phyloP scores from a whole-genome alignment of 2,329 filamentous ascomycete genomes.

The Xylaria sp. region DNA sequence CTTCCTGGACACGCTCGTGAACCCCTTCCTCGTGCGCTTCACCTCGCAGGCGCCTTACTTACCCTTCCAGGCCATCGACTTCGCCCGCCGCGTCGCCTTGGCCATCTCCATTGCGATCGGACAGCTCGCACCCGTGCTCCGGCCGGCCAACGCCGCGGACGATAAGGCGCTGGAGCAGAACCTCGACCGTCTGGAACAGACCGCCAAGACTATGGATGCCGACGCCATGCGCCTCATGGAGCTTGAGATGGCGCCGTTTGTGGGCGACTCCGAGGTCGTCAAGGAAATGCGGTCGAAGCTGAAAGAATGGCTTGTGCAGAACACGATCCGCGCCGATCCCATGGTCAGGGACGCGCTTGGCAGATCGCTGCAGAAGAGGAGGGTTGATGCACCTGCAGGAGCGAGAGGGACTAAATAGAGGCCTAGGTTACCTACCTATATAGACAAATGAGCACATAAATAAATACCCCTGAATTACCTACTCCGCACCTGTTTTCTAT shows the following conservation, averaged over 20 bases:
- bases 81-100: constrained; percentile 79
- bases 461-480: neutral
- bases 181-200: constrained; percentile 72
- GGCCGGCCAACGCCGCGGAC: constrained; percentile 52
- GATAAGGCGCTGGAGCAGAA: constrained; percentile 67
- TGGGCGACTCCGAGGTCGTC: constrained; percentile 73
- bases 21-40: constrained; percentile 54
- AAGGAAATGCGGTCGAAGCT: constrained; percentile 75
- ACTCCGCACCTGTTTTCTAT: neutral
- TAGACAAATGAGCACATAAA: neutral
- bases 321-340: constrained; percentile 80
- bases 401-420: constrained; percentile 63
- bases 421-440: neutral
- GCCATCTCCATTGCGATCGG: constrained; percentile 85
- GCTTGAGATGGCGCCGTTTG: constrained; percentile 84
- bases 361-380: constrained; percentile 70
- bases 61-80: constrained; percentile 83
- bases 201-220: constrained; percentile 69
- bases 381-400: constrained; percentile 70
- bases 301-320: constrained; percentile 88
- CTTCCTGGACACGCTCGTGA: constrained; percentile 56
- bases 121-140: constrained; percentile 77
- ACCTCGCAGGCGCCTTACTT: constrained; percentile 71
- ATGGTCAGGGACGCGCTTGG: constrained; percentile 85
- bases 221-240: constrained; percentile 77